A percentile compares a stretch with the other conserved stretches of the same genome.
Evolutionary conservation across 345 rosid genomes (phyloP).

Genomic region (Murraya koenigii): DNA sequence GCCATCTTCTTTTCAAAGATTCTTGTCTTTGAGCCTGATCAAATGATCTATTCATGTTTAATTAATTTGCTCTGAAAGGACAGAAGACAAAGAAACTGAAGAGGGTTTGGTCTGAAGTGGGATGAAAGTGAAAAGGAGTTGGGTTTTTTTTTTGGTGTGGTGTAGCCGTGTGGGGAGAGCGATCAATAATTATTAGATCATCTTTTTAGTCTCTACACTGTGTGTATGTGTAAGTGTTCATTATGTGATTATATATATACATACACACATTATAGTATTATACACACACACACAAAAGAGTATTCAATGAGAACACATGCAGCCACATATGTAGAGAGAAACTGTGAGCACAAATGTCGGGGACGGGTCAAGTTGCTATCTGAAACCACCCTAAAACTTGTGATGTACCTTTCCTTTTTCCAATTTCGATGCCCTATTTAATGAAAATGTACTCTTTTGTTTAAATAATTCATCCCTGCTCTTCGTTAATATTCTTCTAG

Average conservation of each 20-base stretch:
- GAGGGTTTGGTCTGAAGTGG: slow-evolving; percentile 27
- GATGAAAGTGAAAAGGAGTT: slow-evolving; percentile 10
- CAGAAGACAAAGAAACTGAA: slow-evolving; percentile 18
- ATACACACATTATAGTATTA: neutral
- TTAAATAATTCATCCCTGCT: neutral
- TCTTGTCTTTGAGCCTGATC: slow-evolving; percentile 48
- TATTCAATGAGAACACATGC: slow-evolving; percentile 14
- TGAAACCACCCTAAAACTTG: neutral
- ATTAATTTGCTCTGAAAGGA: no score
- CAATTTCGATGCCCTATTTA: slow-evolving; percentile 6
- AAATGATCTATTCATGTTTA: slow-evolving; percentile 28
- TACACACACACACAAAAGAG: neutral
- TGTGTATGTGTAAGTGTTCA: slow-evolving; percentile 8
- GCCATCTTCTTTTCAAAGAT: slow-evolving; percentile 50
- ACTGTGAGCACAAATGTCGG: slow-evolving; percentile 32
- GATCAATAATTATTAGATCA: neutral
- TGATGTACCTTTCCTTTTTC: slow-evolving; percentile 6
- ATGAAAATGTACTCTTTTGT: neutral
- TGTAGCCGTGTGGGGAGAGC: slow-evolving; percentile 15
- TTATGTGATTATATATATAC: neutral
- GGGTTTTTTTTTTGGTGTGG: slow-evolving; percentile 24
- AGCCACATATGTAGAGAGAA: neutral
- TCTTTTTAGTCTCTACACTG: neutral
- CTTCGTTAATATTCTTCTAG: neutral
- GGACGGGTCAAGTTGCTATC: slow-evolving; percentile 20